phyloP scores from a whole-genome alignment of 139 green algal species.

The Eudorina sp. region DNA sequence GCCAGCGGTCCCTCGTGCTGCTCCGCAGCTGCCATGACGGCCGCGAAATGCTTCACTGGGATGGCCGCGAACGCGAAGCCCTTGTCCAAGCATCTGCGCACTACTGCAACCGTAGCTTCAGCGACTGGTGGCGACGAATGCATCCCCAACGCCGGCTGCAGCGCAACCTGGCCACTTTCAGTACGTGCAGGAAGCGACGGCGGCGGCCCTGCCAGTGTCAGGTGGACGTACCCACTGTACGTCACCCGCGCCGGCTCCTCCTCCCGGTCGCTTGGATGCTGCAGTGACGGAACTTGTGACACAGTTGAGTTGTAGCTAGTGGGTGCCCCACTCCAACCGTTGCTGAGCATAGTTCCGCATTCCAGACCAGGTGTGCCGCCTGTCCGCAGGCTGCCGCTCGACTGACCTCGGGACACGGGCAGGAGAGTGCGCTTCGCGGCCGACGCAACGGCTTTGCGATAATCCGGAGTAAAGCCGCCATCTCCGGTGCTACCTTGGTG shows the following conservation, averaged over 20 bases:
- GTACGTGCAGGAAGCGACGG: too few relatives aligned
- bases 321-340: neutral
- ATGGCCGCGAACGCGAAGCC: conserved; percentile 25
- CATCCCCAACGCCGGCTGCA: neutral
- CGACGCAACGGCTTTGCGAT: neutral
- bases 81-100: conserved; percentile 35
- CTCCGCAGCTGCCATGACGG: conserved; percentile 15
- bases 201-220: neutral
- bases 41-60: neutral
- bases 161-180: neutral
- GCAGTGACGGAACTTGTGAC: neutral
- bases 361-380: neutral
- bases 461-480: neutral
- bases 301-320: neutral
- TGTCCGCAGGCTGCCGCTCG: neutral
- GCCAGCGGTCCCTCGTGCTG: conserved; percentile 2
- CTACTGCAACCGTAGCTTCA: neutral
- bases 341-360: neutral
- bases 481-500: neutral
- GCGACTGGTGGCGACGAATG: neutral
- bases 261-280: neutral
- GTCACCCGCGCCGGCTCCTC: neutral
- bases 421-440: conserved; percentile 7
- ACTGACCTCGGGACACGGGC: neutral
- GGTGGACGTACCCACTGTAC: neutral